A percentile compares a stretch with the other conserved stretches of the same genome.
Evolutionary conservation across 1,139 yeast species (phyloP).

Genomic region (Martiniozyma asiatica): DNA sequence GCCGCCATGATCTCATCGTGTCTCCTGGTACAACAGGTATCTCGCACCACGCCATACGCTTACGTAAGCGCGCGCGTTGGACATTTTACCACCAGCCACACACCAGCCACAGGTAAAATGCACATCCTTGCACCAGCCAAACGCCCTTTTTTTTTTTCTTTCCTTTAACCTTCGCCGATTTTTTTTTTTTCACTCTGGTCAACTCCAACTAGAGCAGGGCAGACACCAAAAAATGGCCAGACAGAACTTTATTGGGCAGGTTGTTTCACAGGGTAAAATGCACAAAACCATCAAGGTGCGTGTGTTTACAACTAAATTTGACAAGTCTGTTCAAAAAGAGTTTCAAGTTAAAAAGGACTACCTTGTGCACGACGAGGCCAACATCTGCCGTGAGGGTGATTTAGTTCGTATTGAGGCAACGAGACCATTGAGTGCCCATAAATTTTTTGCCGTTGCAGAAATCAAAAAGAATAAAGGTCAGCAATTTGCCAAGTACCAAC

Average conservation of each 20-base stretch:
- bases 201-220: too few species aligned
- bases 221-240: too few species aligned
- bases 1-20: too few species aligned
- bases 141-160: too few species aligned
- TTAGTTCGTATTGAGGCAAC: slow-evolving; percentile 86
- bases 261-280: slow-evolving; percentile 93
- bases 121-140: too few species aligned
- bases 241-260: slow-evolving; percentile 85
- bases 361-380: slow-evolving; percentile 88
- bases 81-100: too few species aligned
- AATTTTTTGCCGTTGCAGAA: slow-evolving; percentile 89
- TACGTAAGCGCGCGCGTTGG: too few species aligned
- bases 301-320: slow-evolving; percentile 60
- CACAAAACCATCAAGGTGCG: slow-evolving; percentile 90
- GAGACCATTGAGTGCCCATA: slow-evolving; percentile 72
- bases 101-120: too few species aligned
- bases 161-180: too few species aligned
- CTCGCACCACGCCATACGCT: too few species aligned
- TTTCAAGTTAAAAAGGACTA: slow-evolving; percentile 71
- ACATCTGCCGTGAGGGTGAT: slow-evolving; percentile 89
- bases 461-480: slow-evolving; percentile 84
- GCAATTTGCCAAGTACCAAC: slow-evolving; percentile 72
- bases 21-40: too few species aligned
- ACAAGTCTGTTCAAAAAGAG: slow-evolving; percentile 63
- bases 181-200: too few species aligned